A percentile compares a stretch with the other conserved stretches of the same genome.
These are phyloP conservation scores for Exophiala spinifera DNA, from an alignment of 2,329 filamentous ascomycete genomes.

Conservation along the genomic window DNA sequence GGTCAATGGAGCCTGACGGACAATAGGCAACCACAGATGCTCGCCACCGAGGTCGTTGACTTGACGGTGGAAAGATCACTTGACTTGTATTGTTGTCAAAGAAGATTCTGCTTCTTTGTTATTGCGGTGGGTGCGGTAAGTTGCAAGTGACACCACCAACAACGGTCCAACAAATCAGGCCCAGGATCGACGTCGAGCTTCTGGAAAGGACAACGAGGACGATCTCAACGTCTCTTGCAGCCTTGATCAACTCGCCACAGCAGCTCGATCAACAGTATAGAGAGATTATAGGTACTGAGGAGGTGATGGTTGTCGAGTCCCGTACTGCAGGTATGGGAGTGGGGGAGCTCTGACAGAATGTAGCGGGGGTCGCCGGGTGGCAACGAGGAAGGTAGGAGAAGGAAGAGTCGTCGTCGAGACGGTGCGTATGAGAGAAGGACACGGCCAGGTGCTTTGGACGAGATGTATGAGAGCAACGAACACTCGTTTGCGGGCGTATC, in stretches of 20 bases:
- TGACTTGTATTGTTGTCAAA: constrained; percentile 12
- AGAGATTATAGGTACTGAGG: constrained; percentile 21
- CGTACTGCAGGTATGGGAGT: constrained; percentile 8
- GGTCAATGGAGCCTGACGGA: constrained; percentile 12
- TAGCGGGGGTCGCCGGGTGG: constrained; percentile 21
- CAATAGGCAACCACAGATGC: constrained; percentile 17
- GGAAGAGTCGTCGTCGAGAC: constrained; percentile 24
- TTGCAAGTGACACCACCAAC: constrained; percentile 15
- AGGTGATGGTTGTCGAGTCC: constrained; percentile 9
- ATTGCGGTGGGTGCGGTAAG: constrained; percentile 12
- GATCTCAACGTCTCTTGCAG: background rate
- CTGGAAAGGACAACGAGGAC: constrained; percentile 2
- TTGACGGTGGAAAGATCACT: constrained; percentile 8
- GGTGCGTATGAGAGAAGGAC: constrained; percentile 19
- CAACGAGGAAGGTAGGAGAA: constrained; percentile 22
- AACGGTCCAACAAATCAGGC: constrained; percentile 14
- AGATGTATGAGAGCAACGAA: constrained; percentile 17
- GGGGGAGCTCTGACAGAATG: constrained; percentile 3
- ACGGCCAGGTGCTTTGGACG: constrained; percentile 21
- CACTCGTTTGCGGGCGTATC: constrained; percentile 16
- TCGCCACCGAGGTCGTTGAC: constrained; percentile 9
- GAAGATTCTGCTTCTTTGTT: constrained; percentile 18
- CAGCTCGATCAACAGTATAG: constrained; percentile 16
- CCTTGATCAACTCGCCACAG: constrained; percentile 7
- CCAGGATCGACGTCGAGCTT: constrained; percentile 1